Evolutionary conservation across 805 yeast species (phyloP).

Genomic region (Candida arabinofermentans): DNA sequence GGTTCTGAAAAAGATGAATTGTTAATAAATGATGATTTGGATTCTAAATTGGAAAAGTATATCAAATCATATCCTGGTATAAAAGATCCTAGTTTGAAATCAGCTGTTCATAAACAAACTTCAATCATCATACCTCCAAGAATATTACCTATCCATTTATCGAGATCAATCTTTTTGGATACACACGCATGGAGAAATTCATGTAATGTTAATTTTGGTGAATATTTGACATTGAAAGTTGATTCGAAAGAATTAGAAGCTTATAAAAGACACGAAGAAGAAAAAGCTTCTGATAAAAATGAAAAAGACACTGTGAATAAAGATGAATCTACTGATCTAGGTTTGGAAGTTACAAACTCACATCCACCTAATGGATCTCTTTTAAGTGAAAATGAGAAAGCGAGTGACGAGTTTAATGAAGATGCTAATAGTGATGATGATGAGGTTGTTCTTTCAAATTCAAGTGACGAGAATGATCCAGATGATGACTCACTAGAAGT

Average conservation of each 20-base stretch:
- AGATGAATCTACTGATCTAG: constrained; percentile 32
- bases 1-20: constrained; percentile 35
- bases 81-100: constrained; percentile 35
- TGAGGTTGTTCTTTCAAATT: constrained; percentile 1
- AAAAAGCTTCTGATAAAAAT: constrained; percentile 19
- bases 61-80: constrained; percentile 39
- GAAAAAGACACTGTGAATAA: constrained; percentile 23
- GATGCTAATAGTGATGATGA: constrained; percentile 18
- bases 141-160: constrained; percentile 73
- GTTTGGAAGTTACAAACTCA: constrained; percentile 12
- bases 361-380: constrained; percentile 11
- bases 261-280: constrained; percentile 10
- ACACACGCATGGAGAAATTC: constrained; percentile 67
- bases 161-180: constrained; percentile 75
- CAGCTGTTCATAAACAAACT: constrained; percentile 66
- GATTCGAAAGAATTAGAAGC: constrained; percentile 32
- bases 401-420: constrained; percentile 15
- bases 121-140: constrained; percentile 64
- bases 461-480: constrained; percentile 14
- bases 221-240: constrained; percentile 44
- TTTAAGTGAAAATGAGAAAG: constrained; percentile 18
- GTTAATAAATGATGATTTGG: constrained; percentile 63
- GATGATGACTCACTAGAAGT: constrained; percentile 9
- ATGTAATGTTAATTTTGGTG: constrained; percentile 66
- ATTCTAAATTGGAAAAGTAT: constrained; percentile 43